Conservation (phyloP, 345 rosid genomes). For the Lepidium sativum region DNA sequence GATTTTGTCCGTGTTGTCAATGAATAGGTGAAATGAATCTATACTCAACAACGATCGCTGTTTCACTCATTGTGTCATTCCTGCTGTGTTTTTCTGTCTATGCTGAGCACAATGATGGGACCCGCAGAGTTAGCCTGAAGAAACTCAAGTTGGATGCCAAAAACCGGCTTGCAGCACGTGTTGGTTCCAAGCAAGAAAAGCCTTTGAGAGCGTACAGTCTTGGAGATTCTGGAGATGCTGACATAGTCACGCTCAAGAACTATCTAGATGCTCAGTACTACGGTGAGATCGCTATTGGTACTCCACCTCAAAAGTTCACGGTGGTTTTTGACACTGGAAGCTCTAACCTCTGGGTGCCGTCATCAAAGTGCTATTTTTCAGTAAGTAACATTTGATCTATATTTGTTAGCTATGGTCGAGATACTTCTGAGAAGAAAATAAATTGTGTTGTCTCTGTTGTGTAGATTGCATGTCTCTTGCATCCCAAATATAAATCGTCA, state of each 20-base stretch:
- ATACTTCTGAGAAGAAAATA: neutral
- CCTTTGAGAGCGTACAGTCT: constrained; percentile 31
- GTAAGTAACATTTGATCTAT: constrained; percentile 35
- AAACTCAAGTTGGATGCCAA: constrained; percentile 55
- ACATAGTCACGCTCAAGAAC: constrained; percentile 56
- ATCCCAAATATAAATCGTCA: constrained; percentile 69
- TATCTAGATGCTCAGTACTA: constrained; percentile 90
- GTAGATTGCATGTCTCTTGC: constrained; percentile 74
- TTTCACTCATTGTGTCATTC: constrained; percentile 35
- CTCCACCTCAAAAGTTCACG: constrained; percentile 90
- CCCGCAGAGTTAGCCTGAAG: constrained; percentile 61
- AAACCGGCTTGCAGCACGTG: constrained; percentile 46
- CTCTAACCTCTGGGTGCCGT: constrained; percentile 96
- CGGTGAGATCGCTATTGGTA: constrained; percentile 90
- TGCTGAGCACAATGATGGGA: constrained; percentile 40
- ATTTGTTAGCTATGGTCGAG: neutral
- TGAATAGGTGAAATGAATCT: constrained; percentile 51
- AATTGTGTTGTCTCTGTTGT: neutral
- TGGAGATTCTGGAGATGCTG: constrained; percentile 37
- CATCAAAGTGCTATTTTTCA: constrained; percentile 77
- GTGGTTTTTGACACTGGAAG: constrained; percentile 95
- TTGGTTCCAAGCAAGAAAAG: constrained; percentile 44
- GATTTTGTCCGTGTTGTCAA: neutral
- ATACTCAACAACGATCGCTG: constrained; percentile 16
- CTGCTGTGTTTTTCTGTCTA: constrained; percentile 34